phyloP scores from a whole-genome alignment of 2,329 filamentous ascomycete species.

The Pestalotiopsis sp. region DNA sequence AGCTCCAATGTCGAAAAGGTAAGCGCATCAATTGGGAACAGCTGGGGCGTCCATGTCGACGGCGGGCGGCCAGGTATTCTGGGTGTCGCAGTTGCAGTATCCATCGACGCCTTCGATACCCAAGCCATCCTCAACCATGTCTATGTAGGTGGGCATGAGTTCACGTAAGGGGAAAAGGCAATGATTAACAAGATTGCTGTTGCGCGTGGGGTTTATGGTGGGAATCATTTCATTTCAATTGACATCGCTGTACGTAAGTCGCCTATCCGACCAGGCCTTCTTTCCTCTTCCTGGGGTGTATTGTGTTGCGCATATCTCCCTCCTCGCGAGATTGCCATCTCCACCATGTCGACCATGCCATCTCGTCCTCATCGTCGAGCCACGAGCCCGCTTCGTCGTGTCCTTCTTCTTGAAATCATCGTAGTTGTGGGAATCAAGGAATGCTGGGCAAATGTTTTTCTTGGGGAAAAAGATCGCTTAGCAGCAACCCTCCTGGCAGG shows the following conservation, averaged over 20 bases:
- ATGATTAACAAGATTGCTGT: background rate
- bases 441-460: background rate
- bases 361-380: background rate
- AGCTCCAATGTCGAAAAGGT: background rate
- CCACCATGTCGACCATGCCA: background rate
- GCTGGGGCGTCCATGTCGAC: background rate
- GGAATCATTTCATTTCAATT: slow-evolving; percentile 10
- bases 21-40: background rate
- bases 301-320: background rate
- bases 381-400: background rate
- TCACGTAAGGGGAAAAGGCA: background rate
- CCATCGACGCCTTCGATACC: no score
- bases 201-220: no score
- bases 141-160: no score
- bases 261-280: background rate
- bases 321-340: background rate
- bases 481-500: slow-evolving; percentile 46
- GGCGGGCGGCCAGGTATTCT: no score
- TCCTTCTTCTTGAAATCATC: background rate
- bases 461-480: slow-evolving; percentile 23
- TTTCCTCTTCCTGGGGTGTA: no score
- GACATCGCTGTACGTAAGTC: background rate
- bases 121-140: no score
- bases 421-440: background rate
- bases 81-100: no score